Conservation (phyloP, 192 early-diverging fungal genomes). For the Backusella parvicylindrica region DNA sequence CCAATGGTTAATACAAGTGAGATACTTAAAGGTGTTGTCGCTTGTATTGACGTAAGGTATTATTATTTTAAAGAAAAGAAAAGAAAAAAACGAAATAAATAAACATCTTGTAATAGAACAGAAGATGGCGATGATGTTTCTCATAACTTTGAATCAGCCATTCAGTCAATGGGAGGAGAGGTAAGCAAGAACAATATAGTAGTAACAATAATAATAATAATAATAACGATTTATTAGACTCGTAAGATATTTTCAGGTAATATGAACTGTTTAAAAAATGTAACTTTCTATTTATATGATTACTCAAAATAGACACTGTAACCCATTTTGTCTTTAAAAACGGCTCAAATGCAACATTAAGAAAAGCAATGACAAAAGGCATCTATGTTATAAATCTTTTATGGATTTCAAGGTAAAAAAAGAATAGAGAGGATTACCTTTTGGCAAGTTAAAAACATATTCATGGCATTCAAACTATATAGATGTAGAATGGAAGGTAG, state of each 20-base stretch:
- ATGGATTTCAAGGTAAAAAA: constrained; percentile 26
- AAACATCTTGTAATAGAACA: constrained; percentile 18
- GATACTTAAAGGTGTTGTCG: constrained; percentile 16
- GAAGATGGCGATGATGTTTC: constrained; percentile 38
- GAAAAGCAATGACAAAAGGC: constrained; percentile 21
- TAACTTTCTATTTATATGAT: neutral
- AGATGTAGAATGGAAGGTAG: constrained; percentile 8
- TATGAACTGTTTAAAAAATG: neutral
- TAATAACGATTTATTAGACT: neutral
- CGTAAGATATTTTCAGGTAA: constrained; percentile 20
- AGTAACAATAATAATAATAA: neutral
- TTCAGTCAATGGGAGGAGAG: constrained; percentile 32
- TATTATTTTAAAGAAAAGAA: neutral
- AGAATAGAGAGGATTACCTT: neutral
- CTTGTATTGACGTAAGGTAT: constrained; percentile 28
- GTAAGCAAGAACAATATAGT: constrained; percentile 9
- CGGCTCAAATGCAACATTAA: constrained; percentile 24
- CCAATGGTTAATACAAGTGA: neutral
- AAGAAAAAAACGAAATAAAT: neutral
- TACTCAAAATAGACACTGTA: constrained; percentile 16
- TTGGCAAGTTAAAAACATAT: neutral
- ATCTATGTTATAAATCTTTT: constrained; percentile 23
- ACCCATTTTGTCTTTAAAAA: constrained; percentile 34
- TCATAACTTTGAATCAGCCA: constrained; percentile 23
- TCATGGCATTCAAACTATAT: neutral